phyloP scores from a whole-genome alignment of 106 monocot species.

The Apostasia ramifera region DNA sequence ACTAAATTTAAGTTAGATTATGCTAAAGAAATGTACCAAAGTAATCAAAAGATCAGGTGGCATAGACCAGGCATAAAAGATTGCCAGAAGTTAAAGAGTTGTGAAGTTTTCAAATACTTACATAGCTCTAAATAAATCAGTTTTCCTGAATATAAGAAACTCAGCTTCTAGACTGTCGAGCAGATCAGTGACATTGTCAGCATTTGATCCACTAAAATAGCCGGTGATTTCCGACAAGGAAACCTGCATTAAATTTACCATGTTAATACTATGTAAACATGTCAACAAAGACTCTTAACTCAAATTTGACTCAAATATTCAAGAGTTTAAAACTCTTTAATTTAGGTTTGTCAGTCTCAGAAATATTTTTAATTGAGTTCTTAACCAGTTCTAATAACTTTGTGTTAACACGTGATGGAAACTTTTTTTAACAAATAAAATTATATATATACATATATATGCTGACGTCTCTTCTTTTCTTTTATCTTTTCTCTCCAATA shows the following conservation, averaged over 20 bases:
- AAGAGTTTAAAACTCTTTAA: background rate
- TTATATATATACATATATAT: background rate
- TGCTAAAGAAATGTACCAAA: background rate
- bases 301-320: background rate
- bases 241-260: constrained; percentile 32
- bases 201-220: constrained; percentile 45
- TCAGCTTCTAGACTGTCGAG: constrained; percentile 56
- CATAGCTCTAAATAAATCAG: constrained; percentile 52
- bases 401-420: background rate
- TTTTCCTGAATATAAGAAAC: constrained; percentile 79
- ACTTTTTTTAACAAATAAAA: background rate
- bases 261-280: background rate
- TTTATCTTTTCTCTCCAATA: too few relatives aligned
- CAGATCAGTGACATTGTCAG: constrained; percentile 29
- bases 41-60: background rate
- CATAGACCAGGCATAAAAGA: background rate
- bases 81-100: background rate
- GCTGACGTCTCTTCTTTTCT: too few relatives aligned
- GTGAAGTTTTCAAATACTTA: constrained; percentile 6
- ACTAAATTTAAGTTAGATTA: background rate
- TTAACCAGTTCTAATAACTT: background rate
- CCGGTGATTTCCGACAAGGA: constrained; percentile 21
- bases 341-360: background rate
- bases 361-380: background rate
- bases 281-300: background rate